phyloP scores from a whole-genome alignment of 2,329 filamentous ascomycete species.

The Colletotrichum sublineola region DNA sequence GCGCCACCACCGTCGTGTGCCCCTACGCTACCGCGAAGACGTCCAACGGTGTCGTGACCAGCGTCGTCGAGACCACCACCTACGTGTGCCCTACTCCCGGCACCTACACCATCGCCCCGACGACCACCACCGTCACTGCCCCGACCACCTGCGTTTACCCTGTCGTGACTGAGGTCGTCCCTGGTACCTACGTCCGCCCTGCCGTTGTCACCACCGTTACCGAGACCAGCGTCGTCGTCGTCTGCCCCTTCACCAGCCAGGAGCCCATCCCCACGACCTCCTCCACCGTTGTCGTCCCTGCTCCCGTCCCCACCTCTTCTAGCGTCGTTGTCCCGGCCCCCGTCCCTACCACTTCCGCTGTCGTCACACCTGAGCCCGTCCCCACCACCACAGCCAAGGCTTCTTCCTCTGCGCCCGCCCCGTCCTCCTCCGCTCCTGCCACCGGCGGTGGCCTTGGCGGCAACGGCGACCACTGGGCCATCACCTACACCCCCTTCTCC shows the following conservation, averaged over 20 bases:
- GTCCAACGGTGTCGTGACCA: slow-evolving; percentile 71
- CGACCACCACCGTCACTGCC: slow-evolving; percentile 69
- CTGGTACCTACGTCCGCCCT: slow-evolving; percentile 80
- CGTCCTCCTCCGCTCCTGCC: slow-evolving; percentile 46
- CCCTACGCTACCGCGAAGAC: slow-evolving; percentile 76
- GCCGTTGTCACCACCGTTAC: slow-evolving; percentile 77
- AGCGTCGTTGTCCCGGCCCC: slow-evolving; percentile 46
- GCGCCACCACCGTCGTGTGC: slow-evolving; percentile 76
- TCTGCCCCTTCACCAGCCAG: slow-evolving; percentile 75
- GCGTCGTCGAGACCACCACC: slow-evolving; percentile 76
- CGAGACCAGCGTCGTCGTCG: slow-evolving; percentile 75
- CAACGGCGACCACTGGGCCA: slow-evolving; percentile 74
- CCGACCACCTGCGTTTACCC: slow-evolving; percentile 74
- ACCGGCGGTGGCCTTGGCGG: slow-evolving; percentile 54
- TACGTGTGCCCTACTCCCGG: slow-evolving; percentile 80
- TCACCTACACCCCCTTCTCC: slow-evolving; percentile 85
- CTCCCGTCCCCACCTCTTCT: slow-evolving; percentile 31
- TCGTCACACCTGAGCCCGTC: slow-evolving; percentile 41
- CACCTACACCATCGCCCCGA: slow-evolving; percentile 81
- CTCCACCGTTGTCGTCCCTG: slow-evolving; percentile 16
- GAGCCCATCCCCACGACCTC: slow-evolving; percentile 48
- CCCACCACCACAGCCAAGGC: slow-evolving; percentile 46
- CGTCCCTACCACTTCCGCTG: slow-evolving; percentile 45
- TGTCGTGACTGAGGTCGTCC: slow-evolving; percentile 72
- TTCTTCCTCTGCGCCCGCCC: slow-evolving; percentile 43